Evolutionary conservation across 768 basidiomycete genomes (phyloP), one percentile per base, ranked within the genome.

Genomic region (Auricularia heimuer): DNA sequence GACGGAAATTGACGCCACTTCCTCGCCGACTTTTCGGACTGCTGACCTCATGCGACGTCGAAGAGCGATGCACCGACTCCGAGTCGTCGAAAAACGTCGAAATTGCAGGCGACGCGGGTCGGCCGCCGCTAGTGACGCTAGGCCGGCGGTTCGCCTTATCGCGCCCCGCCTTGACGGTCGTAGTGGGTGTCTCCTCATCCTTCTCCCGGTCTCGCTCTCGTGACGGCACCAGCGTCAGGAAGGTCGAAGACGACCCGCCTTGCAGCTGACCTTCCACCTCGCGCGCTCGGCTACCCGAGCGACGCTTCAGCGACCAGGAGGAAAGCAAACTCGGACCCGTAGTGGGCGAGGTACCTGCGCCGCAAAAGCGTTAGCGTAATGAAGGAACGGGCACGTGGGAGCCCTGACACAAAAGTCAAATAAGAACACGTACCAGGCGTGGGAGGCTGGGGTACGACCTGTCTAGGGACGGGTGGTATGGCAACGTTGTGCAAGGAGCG

Each of bases 31-130:
- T 60, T 24, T 35, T 60, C 8, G 29, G 29, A 18, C 29, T 60
- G 24, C 24, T 24, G 24, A 29, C 56, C 56, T 60, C 56, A 35
- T 60, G 56, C 8, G 56, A 60, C 14, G 24, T 33, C 18, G 56
- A 29, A 14, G 56, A 24, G 7, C 56, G 29, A 24, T 29, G 24
- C 8, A 34, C 29, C 6, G 56, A 60, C 16, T 60, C 56, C 24
- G 56, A n/a, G 29, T 60, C 56, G 34, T 60, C 56, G 29, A 60
- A 60, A 18, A 60, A 60, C 29, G 56, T 60, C 56, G 56, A 60
- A 0, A 29, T 29, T 7, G 54, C 24, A 33, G 56, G 56, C 29
- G 56, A 29, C 24, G 24, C 24, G 4, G 56, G 56, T 14, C 56
- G 56, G 21, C 8, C 24, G 18, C 18, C 18, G 16, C 47, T 60